Base-by-base conservation (phyloP, 2,329 filamentous ascomycete genomes). In the Phialophora macrospora region DNA sequence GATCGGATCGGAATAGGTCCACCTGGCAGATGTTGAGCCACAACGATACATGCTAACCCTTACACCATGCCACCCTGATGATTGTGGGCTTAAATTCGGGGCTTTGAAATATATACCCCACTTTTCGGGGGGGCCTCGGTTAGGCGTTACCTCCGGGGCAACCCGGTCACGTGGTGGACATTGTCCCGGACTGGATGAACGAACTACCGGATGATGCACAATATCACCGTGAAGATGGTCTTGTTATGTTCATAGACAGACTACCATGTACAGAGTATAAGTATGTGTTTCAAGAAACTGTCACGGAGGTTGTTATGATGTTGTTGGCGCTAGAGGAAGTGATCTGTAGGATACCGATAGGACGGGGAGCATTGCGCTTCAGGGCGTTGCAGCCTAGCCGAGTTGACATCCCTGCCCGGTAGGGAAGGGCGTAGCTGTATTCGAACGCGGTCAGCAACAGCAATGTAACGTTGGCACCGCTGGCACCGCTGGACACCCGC, bases 21-120 rank as follows among this genome's bases (percentile, higher is more conserved):
- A 57, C 26, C 28, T 30, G 28, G 48, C 20, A 51, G 20, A 51
- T 22, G 49, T 32, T 20, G 44, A 63, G 32, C 61, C 61, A 63
- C 61, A 63, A 63, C 61, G 61, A 63, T 58, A 58, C 61, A 63
- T 63, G 61, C 61, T 63, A 41, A 63, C 61, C 61, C 57, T 63
- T 63, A 63, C 61, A 57, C 55, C 55, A 57, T 57, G 26, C 55
- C 55, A 41, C 38, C 38, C 38, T 44, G 6, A n/a, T 44, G 38
- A 44, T 44, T 44, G 38, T 44, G 38, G 17, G 14, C 38, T 17
- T 17, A 44, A 44, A n/a, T 44, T 20, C 2, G 34, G 2, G 6
- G 0, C 5, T 44, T 0, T 3, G 7, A n/a, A n/a, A 44, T 44
- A 44, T n/a, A n/a, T n/a, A n/a, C n/a, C n/a, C n/a, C n/a, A n/a